Evolutionary conservation across 2,329 filamentous ascomycete species (phyloP).

Genomic region (Fusarium brevicatenulatum): DNA sequence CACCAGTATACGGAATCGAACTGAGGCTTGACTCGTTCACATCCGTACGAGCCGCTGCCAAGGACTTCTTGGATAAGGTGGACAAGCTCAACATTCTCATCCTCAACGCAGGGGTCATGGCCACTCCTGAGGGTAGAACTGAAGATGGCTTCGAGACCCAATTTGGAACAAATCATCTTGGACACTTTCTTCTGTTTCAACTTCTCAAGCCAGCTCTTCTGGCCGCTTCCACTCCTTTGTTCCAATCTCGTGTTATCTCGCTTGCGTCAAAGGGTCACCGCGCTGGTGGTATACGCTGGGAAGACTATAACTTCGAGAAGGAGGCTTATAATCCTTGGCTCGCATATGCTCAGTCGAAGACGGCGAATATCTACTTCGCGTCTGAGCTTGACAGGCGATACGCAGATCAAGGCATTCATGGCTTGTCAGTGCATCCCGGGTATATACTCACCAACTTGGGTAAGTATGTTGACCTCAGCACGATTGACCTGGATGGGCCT

Average conservation of each 20-base stretch:
- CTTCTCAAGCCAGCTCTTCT: conserved; percentile 57
- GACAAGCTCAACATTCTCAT: conserved; percentile 1
- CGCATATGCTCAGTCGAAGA: conserved; percentile 36
- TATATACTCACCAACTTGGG: conserved; percentile 1
- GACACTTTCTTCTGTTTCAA: conserved; percentile 45
- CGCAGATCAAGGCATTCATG: conserved; percentile 8
- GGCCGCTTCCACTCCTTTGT: conserved; percentile 49
- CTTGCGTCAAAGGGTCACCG: conserved; percentile 57
- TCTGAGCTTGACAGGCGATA: conserved; percentile 31
- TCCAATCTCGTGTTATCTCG: conserved; percentile 58
- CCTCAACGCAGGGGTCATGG: conserved; percentile 24
- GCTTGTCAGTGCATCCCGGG: conserved; percentile 28
- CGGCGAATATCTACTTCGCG: conserved; percentile 34
- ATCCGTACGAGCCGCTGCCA: neutral
- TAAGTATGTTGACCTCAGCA: neutral
- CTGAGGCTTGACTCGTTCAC: conserved; percentile 5
- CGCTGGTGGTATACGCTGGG: neutral
- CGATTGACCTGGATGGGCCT: neutral
- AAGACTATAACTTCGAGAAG: conserved; percentile 30
- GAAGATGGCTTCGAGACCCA: conserved; percentile 39
- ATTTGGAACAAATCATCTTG: conserved; percentile 43
- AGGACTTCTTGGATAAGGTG: neutral
- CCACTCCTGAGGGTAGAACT: conserved; percentile 11
- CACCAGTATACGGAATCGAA: neutral
- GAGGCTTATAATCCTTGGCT: conserved; percentile 21